phyloP scores from a whole-genome alignment of 2,329 filamentous ascomycete species.

The Ophiostoma perfectum region DNA sequence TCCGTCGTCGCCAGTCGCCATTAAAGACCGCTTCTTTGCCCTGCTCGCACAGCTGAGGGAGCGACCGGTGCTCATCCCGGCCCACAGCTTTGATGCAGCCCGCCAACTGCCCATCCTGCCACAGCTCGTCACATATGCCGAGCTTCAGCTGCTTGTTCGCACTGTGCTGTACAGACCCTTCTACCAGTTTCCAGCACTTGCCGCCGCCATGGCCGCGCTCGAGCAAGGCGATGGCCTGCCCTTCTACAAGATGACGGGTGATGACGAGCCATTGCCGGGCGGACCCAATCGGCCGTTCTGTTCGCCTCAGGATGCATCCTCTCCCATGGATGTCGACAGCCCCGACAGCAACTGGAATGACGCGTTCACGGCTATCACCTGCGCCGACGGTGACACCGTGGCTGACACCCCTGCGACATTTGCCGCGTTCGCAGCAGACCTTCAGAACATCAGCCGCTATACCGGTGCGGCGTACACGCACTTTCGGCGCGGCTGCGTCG shows the following conservation, averaged over 20 bases:
- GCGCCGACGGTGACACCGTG: slow-evolving; percentile 37
- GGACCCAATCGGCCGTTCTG: background rate
- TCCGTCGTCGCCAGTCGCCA: slow-evolving; percentile 33
- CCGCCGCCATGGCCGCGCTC: slow-evolving; percentile 40
- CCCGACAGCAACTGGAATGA: slow-evolving; percentile 36
- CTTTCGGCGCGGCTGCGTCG: slow-evolving; percentile 39
- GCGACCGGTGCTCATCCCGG: slow-evolving; percentile 34
- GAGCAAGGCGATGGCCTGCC: slow-evolving; percentile 42
- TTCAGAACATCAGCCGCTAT: slow-evolving; percentile 37
- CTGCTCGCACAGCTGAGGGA: slow-evolving; percentile 40
- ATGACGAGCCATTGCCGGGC: too few species aligned
- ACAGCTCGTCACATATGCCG: slow-evolving; percentile 41
- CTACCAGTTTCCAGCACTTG: slow-evolving; percentile 38
- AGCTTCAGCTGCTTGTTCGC: slow-evolving; percentile 42
- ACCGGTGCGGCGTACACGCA: slow-evolving; percentile 42
- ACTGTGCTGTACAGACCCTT: slow-evolving; percentile 43
- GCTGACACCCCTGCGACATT: slow-evolving; percentile 35
- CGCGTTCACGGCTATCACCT: slow-evolving; percentile 43
- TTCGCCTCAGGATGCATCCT: slow-evolving; percentile 27
- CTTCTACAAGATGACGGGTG: slow-evolving; percentile 34
- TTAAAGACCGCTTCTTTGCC: slow-evolving; percentile 37
- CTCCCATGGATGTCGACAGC: slow-evolving; percentile 31
- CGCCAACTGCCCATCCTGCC: too few species aligned
- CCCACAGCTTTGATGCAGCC: too few species aligned
- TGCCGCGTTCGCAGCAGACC: slow-evolving; percentile 32